Evolutionary conservation across 495 filamentous ascomycete genomes (phyloP).

Genomic region (Talaromyces trachyspermus): DNA sequence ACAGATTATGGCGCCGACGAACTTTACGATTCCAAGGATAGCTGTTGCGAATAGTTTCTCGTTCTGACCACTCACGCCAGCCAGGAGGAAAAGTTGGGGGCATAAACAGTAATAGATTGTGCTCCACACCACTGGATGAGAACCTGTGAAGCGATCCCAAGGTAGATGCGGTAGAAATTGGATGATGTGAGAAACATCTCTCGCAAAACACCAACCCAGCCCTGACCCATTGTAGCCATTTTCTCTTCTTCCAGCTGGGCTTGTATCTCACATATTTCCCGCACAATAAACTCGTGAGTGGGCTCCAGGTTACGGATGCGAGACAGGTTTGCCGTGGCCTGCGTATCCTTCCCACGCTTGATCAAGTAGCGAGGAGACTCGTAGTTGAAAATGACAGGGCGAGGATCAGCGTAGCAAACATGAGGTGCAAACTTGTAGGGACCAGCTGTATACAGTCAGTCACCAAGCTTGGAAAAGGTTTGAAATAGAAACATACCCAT

Average conservation of each 20-base stretch:
- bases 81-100: constrained; percentile 49
- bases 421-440: constrained; percentile 52
- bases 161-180: constrained; percentile 47
- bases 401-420: constrained; percentile 49
- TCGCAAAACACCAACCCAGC: constrained; percentile 36
- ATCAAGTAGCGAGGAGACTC: constrained; percentile 55
- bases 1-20: constrained; percentile 49
- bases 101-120: constrained; percentile 50
- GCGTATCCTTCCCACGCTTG: constrained; percentile 40
- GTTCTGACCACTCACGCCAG: constrained; percentile 49
- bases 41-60: constrained; percentile 54
- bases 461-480: too few species aligned
- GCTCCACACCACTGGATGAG: constrained; percentile 58
- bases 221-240: constrained; percentile 34
- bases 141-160: constrained; percentile 44
- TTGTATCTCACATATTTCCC: constrained; percentile 44
- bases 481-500: constrained; percentile 26
- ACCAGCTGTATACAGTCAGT: constrained; percentile 26
- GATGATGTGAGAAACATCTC: constrained; percentile 42
- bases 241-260: constrained; percentile 41
- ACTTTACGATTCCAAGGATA: constrained; percentile 58
- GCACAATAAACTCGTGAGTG: constrained; percentile 40
- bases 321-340: constrained; percentile 39
- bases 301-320: constrained; percentile 41
- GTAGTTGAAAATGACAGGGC: constrained; percentile 42